phyloP scores from a whole-genome alignment of 2,329 filamentous ascomycete species.

The Lachnellula subtilissima region DNA sequence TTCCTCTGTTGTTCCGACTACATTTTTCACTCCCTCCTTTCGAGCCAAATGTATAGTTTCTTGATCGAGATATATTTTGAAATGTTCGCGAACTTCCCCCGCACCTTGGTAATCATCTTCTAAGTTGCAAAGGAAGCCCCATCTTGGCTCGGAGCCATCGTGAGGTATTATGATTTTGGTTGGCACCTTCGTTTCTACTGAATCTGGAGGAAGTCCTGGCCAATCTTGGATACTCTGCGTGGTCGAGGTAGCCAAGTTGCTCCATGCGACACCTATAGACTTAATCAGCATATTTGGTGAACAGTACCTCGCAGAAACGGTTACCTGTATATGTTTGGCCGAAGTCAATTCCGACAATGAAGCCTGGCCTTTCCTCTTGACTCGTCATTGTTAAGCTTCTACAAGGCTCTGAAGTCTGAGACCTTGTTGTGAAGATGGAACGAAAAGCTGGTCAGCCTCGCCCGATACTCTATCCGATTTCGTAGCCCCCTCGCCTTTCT shows the following conservation, averaged over 20 bases:
- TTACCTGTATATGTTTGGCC: conserved; percentile 44
- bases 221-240: conserved; percentile 45
- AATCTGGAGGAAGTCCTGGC: conserved; percentile 45
- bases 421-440: not conserved
- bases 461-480: too few species aligned
- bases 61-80: conserved; percentile 51
- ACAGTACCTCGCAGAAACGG: not conserved
- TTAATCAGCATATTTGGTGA: conserved; percentile 1
- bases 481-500: too few species aligned
- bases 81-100: conserved; percentile 43
- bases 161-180: conserved; percentile 46
- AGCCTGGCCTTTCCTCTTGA: conserved; percentile 30
- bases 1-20: conserved; percentile 37
- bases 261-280: conserved; percentile 35
- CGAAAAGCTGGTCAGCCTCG: not conserved
- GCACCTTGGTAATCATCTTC: conserved; percentile 40
- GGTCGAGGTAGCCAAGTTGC: conserved; percentile 32
- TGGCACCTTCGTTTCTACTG: conserved; percentile 51
- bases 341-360: conserved; percentile 41
- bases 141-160: conserved; percentile 40
- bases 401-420: not conserved
- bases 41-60: conserved; percentile 40
- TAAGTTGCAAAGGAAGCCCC: conserved; percentile 47
- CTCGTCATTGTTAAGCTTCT: not conserved
- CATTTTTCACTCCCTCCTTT: conserved; percentile 39